These are phyloP conservation scores for Echria macrotheca DNA, from an alignment of 495 filamentous ascomycete species.

Conservation along the genomic window DNA sequence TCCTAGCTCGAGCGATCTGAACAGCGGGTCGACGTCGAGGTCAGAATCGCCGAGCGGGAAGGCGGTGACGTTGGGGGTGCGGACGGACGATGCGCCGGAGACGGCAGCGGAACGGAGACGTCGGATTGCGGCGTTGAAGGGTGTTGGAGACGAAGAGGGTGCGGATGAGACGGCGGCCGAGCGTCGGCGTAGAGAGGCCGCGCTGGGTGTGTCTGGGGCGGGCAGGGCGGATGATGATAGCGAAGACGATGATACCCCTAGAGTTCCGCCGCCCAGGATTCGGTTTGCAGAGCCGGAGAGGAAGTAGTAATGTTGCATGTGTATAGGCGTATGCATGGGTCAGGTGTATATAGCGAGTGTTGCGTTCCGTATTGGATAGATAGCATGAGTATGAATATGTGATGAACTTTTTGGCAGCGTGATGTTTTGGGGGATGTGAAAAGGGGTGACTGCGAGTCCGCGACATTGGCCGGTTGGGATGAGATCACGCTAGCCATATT, in stretches of 20 bases:
- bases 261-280: constrained; percentile 41
- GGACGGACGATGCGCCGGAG: constrained; percentile 26
- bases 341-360: no score
- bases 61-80: constrained; percentile 8
- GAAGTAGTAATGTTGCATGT: constrained; percentile 1
- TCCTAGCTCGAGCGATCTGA: neutral
- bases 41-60: constrained; percentile 11
- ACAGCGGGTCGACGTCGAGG: constrained; percentile 14
- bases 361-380: no score
- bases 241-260: constrained; percentile 55
- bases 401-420: no score
- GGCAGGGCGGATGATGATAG: constrained; percentile 53
- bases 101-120: constrained; percentile 40
- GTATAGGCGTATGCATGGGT: neutral
- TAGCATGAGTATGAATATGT: no score
- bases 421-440: constrained; percentile 2
- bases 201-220: constrained; percentile 57
- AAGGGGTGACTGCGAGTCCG: neutral
- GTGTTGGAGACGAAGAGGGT: constrained; percentile 34
- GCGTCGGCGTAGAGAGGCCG: constrained; percentile 73
- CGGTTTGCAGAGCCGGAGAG: constrained; percentile 39
- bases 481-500: neutral
- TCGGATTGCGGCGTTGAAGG: constrained; percentile 34
- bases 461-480: neutral
- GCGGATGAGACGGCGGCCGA: constrained; percentile 77